A percentile compares a stretch with the other conserved stretches of the same genome.
Evolutionary conservation across 129 eudicot species (phyloP).

Genomic region (Gnaphalium uliginosum): DNA sequence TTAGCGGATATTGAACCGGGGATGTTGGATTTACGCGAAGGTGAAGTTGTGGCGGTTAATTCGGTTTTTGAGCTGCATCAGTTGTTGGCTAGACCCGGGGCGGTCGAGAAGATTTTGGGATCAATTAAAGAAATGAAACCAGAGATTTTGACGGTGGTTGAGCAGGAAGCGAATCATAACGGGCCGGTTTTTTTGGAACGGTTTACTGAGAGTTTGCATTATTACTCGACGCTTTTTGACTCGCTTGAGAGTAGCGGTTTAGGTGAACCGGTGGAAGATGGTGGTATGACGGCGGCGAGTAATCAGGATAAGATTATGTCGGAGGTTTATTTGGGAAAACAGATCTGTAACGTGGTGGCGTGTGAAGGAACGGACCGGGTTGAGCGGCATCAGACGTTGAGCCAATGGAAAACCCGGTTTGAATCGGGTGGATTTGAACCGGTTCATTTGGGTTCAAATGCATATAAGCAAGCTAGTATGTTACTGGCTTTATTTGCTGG

Average conservation of each 20-base stretch:
- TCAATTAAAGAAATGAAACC: slow-evolving; percentile 56
- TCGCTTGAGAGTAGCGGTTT: slow-evolving; percentile 58
- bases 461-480: slow-evolving; percentile 82
- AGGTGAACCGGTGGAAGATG: slow-evolving; percentile 2
- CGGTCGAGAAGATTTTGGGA: slow-evolving; percentile 54
- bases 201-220: slow-evolving; percentile 74
- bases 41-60: slow-evolving; percentile 68
- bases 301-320: slow-evolving; percentile 68
- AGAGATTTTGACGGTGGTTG: slow-evolving; percentile 64
- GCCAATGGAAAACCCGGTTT: slow-evolving; percentile 57
- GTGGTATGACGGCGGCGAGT: slow-evolving; percentile 6
- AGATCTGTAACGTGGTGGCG: slow-evolving; percentile 87
- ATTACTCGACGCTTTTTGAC: slow-evolving; percentile 75
- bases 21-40: slow-evolving; percentile 57
- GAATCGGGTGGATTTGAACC: slow-evolving; percentile 54
- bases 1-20: slow-evolving; percentile 64
- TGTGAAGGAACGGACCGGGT: slow-evolving; percentile 75
- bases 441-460: slow-evolving; percentile 76
- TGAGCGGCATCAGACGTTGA: slow-evolving; percentile 60
- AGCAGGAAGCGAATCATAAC: slow-evolving; percentile 76
- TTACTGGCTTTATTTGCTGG: slow-evolving; percentile 69
- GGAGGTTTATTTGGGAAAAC: slow-evolving; percentile 68
- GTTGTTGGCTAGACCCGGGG: slow-evolving; percentile 54
- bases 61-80: slow-evolving; percentile 75
- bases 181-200: slow-evolving; percentile 68